phyloP scores from a whole-genome alignment of 2,329 filamentous ascomycete genomes.

The Neofusicoccum laricinum region DNA sequence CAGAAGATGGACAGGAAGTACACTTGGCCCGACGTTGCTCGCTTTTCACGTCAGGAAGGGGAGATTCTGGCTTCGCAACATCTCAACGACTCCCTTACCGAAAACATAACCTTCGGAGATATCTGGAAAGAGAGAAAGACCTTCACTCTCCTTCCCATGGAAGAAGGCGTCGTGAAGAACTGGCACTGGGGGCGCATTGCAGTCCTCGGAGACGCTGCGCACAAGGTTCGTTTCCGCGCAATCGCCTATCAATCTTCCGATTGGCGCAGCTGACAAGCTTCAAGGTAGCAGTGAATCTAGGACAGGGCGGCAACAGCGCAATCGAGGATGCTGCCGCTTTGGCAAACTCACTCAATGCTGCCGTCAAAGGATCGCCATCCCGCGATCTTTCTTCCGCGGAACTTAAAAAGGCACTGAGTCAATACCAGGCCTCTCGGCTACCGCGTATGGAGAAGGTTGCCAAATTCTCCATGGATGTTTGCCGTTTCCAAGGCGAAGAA shows the following conservation, averaged over 20 bases:
- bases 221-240: conserved; percentile 9
- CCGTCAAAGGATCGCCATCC: not conserved
- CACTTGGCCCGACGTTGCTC: conserved; percentile 22
- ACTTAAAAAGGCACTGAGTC: not conserved
- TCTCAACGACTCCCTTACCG: conserved; percentile 26
- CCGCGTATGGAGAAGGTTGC: not conserved
- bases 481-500: not conserved
- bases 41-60: conserved; percentile 32
- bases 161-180: conserved; percentile 15
- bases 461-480: not conserved
- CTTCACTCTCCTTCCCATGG: conserved; percentile 23
- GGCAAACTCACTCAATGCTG: conserved; percentile 28
- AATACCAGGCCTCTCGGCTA: not conserved
- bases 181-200: conserved; percentile 16
- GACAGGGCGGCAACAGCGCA: conserved; percentile 42
- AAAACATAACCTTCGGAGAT: conserved; percentile 32
- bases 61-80: conserved; percentile 26
- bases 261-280: not conserved
- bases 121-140: conserved; percentile 28
- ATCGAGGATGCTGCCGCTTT: conserved; percentile 40
- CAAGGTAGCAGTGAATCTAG: conserved; percentile 16
- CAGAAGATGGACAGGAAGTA: conserved; percentile 27
- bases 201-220: conserved; percentile 17
- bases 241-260: not conserved
- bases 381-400: not conserved